Conservation (phyloP, 805 yeast species). For the Yamadazyma endophytica region DNA sequence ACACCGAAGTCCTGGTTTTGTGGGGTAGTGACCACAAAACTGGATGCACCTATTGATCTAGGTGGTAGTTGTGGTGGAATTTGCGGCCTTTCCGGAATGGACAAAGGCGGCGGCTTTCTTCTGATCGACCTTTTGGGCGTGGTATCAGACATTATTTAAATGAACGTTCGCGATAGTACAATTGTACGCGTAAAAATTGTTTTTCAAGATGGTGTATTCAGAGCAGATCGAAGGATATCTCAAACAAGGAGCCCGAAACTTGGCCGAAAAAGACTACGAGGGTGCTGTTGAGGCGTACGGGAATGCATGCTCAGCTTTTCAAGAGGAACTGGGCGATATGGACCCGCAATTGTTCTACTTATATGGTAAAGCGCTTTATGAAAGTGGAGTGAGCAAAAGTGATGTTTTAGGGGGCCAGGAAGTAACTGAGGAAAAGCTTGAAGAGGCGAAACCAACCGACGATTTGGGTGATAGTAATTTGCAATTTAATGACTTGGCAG, state of each 20-base stretch:
- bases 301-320: constrained; percentile 61
- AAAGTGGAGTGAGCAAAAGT: constrained; percentile 67
- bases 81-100: too few relatives aligned
- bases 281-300: constrained; percentile 68
- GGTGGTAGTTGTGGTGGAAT: too few relatives aligned
- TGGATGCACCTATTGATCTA: not conserved
- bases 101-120: constrained; percentile 28
- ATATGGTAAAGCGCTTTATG: constrained; percentile 79
- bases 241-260: constrained; percentile 59
- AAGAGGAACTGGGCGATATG: constrained; percentile 47
- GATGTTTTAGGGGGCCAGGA: constrained; percentile 64
- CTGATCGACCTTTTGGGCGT: constrained; percentile 16
- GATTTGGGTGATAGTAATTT: constrained; percentile 20
- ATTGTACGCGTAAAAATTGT: constrained; percentile 7
- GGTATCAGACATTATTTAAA: too few relatives aligned
- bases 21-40: not conserved
- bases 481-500: constrained; percentile 22
- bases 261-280: constrained; percentile 63
- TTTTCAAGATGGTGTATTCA: constrained; percentile 27
- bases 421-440: constrained; percentile 11
- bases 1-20: not conserved
- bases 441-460: constrained; percentile 15
- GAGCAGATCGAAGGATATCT: constrained; percentile 45
- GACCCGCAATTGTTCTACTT: constrained; percentile 72
- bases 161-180: too few relatives aligned